Evolutionary conservation across 2,329 filamentous ascomycete species (phyloP).

Genomic region (Rutstroemia sp.): DNA sequence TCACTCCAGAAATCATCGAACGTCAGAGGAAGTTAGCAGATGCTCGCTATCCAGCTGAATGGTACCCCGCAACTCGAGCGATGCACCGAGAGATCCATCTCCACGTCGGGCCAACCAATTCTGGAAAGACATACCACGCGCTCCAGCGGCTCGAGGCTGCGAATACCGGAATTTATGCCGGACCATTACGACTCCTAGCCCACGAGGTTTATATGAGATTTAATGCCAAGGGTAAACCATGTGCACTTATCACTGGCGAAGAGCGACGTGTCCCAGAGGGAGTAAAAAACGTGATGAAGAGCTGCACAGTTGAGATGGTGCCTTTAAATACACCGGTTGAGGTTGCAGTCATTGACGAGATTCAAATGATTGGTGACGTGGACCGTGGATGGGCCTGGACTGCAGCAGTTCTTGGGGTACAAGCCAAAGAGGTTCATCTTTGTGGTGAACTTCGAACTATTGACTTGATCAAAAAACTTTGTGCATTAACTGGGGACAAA

Average conservation of each 20-base stretch:
- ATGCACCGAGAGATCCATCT: conserved; percentile 80
- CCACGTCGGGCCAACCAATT: conserved; percentile 95
- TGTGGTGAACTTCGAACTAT: conserved; percentile 86
- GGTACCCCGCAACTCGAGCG: conserved; percentile 78
- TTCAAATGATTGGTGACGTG: conserved; percentile 84
- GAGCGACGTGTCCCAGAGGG: conserved; percentile 66
- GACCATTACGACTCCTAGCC: conserved; percentile 79
- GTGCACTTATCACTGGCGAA: conserved; percentile 83
- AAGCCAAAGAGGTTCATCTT: conserved; percentile 83
- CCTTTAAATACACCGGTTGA: conserved; percentile 48
- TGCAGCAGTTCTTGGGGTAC: conserved; percentile 76
- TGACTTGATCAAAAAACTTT: conserved; percentile 69
- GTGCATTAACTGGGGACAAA: conserved; percentile 72
- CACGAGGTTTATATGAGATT: conserved; percentile 94
- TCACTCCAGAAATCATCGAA: conserved; percentile 26
- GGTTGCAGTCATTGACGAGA: conserved; percentile 95
- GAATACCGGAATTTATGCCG: conserved; percentile 77
- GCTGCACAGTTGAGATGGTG: conserved; percentile 93
- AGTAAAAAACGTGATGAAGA: conserved; percentile 54
- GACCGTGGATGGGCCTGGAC: conserved; percentile 94
- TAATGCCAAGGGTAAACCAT: conserved; percentile 65
- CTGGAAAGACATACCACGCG: conserved; percentile 94
- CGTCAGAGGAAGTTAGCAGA: conserved; percentile 63
- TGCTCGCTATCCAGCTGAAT: conserved; percentile 81
- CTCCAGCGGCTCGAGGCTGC: conserved; percentile 75